A percentile compares a stretch with the other conserved stretches of the same genome.
These are phyloP conservation scores for Agrostemma githago DNA, from an alignment of 148 eudicot genomes.

Conservation along the genomic window DNA sequence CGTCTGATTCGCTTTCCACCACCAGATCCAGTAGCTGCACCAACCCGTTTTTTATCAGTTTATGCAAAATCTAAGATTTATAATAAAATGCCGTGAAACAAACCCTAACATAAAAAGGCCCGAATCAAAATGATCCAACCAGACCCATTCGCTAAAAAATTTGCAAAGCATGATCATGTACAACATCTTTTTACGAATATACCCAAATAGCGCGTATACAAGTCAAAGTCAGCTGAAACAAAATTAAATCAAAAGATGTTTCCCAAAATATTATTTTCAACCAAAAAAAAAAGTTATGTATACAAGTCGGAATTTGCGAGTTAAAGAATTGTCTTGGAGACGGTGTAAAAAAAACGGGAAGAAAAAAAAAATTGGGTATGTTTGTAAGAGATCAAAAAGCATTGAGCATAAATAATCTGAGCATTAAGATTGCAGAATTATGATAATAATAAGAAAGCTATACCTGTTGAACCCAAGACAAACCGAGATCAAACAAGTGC, in stretches of 20 bases:
- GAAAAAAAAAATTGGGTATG: too few relatives aligned
- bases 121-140: not conserved
- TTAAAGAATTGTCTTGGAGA: too few relatives aligned
- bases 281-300: too few relatives aligned
- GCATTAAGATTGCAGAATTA: not conserved
- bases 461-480: constrained; percentile 98
- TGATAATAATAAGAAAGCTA: constrained; percentile 2
- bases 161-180: not conserved
- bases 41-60: not conserved
- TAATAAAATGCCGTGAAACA: not conserved
- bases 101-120: not conserved
- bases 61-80: not conserved
- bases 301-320: too few relatives aligned
- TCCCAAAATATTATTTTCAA: too few relatives aligned
- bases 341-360: too few relatives aligned
- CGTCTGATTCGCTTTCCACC: constrained; percentile 74
- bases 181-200: not conserved
- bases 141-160: not conserved
- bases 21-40: constrained; percentile 63
- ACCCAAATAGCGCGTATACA: not conserved
- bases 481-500: constrained; percentile 61
- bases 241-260: too few relatives aligned
- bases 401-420: not conserved
- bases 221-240: too few relatives aligned
- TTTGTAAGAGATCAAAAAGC: not conserved